Evolutionary conservation across 2,329 filamentous ascomycete species (phyloP).

Genomic region (Dactylellina haptotyla): DNA sequence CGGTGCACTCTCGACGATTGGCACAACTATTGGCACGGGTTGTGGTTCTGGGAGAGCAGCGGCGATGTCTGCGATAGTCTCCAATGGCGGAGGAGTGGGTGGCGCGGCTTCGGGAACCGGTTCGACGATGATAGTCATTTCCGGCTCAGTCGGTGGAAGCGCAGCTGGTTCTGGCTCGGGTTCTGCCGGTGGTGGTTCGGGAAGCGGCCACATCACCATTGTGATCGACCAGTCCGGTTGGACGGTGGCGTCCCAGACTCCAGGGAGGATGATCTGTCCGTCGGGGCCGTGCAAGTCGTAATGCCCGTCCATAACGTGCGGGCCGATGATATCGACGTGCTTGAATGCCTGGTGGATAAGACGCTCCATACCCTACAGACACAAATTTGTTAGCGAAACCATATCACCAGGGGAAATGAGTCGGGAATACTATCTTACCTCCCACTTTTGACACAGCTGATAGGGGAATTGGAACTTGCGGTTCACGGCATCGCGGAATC

Average conservation of each 20-base stretch:
- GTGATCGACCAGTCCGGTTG: conserved; percentile 79
- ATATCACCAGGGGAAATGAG: not conserved
- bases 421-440: conserved; percentile 67
- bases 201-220: conserved; percentile 74
- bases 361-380: conserved; percentile 79
- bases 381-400: conserved; percentile 17
- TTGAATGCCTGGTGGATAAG: conserved; percentile 85
- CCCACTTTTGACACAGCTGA: conserved; percentile 83
- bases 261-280: conserved; percentile 82
- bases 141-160: conserved; percentile 54
- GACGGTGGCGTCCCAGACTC: conserved; percentile 82
- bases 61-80: conserved; percentile 30
- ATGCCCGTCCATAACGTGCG: conserved; percentile 79
- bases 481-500: conserved; percentile 90
- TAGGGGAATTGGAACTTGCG: conserved; percentile 93
- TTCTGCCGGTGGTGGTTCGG: conserved; percentile 61
- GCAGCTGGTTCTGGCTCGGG: conserved; percentile 49
- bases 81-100: conserved; percentile 41
- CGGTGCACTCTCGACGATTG: conserved; percentile 35
- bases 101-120: conserved; percentile 46
- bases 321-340: conserved; percentile 79
- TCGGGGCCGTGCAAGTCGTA: conserved; percentile 83
- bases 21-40: conserved; percentile 17
- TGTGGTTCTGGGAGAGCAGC: conserved; percentile 29
- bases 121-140: conserved; percentile 52